Percentiles rank a stretch among this genome's conserved stretches.
These are phyloP conservation scores for Thermoascus crustaceus DNA, from an alignment of 2,329 filamentous ascomycete genomes.

Conservation along the genomic window DNA sequence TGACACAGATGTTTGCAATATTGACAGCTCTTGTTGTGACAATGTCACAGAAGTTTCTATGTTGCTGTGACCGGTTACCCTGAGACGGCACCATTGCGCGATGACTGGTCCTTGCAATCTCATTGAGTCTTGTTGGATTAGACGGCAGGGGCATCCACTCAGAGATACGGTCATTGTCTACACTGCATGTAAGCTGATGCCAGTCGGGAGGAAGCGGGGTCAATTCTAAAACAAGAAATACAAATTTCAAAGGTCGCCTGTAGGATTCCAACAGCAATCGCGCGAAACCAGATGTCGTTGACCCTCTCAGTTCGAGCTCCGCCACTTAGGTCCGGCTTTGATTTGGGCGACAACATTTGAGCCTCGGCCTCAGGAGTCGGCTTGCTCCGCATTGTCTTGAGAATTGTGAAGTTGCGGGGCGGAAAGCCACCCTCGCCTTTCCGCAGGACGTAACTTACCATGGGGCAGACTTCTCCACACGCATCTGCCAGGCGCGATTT, in stretches of 20 bases:
- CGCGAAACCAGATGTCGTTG: not conserved
- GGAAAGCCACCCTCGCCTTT: not conserved
- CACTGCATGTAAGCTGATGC: not conserved
- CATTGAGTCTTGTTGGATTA: not conserved
- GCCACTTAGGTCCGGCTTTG: too few relatives aligned
- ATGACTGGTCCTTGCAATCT: not conserved
- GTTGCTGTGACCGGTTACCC: not conserved
- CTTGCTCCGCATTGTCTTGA: not conserved
- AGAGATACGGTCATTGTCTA: not conserved
- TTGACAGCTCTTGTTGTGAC: not conserved
- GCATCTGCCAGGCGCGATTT: conserved; percentile 3
- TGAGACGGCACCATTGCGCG: not conserved
- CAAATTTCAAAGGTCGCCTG: not conserved
- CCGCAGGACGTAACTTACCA: conserved; percentile 1
- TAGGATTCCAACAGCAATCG: not conserved
- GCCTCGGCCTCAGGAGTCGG: not conserved
- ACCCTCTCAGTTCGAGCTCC: too few relatives aligned
- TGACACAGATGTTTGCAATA: not conserved
- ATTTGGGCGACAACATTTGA: not conserved
- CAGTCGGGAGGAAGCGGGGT: not conserved
- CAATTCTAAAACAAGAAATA: not conserved
- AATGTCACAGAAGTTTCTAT: not conserved
- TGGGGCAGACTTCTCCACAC: not conserved
- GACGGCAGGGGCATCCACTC: not conserved
- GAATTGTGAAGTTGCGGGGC: not conserved